These are phyloP conservation scores for Chamaecyparis obtusa DNA, from an alignment of 75 land plant genomes.

Conservation along the genomic window DNA sequence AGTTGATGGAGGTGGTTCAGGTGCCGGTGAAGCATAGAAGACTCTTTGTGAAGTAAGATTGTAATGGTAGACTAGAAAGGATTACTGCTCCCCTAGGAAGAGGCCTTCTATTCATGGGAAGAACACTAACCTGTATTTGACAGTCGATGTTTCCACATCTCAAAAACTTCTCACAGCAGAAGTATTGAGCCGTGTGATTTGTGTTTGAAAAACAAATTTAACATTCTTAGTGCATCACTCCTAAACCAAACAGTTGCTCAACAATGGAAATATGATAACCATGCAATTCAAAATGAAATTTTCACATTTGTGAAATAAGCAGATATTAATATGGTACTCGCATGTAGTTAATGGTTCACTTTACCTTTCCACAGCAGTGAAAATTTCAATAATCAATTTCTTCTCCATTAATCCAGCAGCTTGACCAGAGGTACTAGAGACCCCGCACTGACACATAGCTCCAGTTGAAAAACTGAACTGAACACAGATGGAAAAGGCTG, in stretches of 20 bases:
- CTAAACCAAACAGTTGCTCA: constrained; percentile 45
- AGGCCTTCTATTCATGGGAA: too few species aligned
- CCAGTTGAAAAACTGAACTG: constrained; percentile 92
- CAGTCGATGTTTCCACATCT: too few species aligned
- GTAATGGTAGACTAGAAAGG: too few species aligned
- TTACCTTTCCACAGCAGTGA: constrained; percentile 14
- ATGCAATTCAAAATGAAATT: constrained; percentile 97
- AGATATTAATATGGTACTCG: too few species aligned
- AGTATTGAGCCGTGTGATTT: too few species aligned
- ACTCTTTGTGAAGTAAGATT: constrained; percentile 19
- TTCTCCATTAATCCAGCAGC: constrained; percentile 94
- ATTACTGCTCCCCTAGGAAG: too few species aligned
- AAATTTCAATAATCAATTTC: constrained; percentile 87
- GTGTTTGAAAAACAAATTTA: too few species aligned
- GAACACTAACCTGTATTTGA: too few species aligned
- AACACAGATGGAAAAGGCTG: constrained; percentile 70
- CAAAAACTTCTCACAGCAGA: too few species aligned
- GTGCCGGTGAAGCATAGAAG: constrained; percentile 64
- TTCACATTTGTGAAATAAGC: constrained; percentile 85
- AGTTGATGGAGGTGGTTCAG: constrained; percentile 59
- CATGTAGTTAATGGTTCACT: constrained; percentile 52
- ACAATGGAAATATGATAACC: constrained; percentile 94
- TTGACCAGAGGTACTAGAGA: constrained; percentile 37
- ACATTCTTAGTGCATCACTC: too few species aligned
- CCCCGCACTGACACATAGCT: constrained; percentile 82